Evolutionary conservation across 805 yeast genomes (phyloP).

Genomic region (Spathaspora gorwiae): DNA sequence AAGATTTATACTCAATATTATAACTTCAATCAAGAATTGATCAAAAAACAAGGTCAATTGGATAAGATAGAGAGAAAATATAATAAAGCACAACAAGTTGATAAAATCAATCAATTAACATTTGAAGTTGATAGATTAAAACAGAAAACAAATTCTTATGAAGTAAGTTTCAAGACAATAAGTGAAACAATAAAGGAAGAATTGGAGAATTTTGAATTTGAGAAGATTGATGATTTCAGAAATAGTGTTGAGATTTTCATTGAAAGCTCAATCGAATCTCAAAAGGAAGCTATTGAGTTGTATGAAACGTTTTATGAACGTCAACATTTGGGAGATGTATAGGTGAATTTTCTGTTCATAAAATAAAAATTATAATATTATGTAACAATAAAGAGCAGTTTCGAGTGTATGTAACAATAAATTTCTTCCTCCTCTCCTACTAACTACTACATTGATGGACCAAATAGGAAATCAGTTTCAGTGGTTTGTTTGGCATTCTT

Average conservation of each 20-base stretch:
- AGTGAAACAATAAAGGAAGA: conserved; percentile 66
- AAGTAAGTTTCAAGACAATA: conserved; percentile 57
- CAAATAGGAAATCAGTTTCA: too few relatives aligned
- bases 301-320: conserved; percentile 83
- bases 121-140: conserved; percentile 57
- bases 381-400: background rate
- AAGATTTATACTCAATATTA: conserved; percentile 43
- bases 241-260: conserved; percentile 85
- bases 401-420: background rate
- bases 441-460: too few relatives aligned
- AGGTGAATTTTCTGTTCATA: background rate
- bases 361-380: background rate
- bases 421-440: too few relatives aligned
- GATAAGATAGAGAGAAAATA: conserved; percentile 41
- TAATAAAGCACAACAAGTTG: conserved; percentile 43
- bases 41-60: conserved; percentile 43
- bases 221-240: conserved; percentile 77
- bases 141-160: conserved; percentile 48
- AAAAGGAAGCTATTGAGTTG: conserved; percentile 84
- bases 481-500: too few relatives aligned
- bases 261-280: conserved; percentile 87
- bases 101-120: conserved; percentile 54
- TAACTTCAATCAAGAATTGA: conserved; percentile 41
- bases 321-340: conserved; percentile 20
- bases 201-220: conserved; percentile 63